Evolutionary conservation across 2,329 filamentous ascomycete genomes (phyloP), one percentile per base, ranked within the genome.

Genomic region (Hypoxylon sp.): DNA sequence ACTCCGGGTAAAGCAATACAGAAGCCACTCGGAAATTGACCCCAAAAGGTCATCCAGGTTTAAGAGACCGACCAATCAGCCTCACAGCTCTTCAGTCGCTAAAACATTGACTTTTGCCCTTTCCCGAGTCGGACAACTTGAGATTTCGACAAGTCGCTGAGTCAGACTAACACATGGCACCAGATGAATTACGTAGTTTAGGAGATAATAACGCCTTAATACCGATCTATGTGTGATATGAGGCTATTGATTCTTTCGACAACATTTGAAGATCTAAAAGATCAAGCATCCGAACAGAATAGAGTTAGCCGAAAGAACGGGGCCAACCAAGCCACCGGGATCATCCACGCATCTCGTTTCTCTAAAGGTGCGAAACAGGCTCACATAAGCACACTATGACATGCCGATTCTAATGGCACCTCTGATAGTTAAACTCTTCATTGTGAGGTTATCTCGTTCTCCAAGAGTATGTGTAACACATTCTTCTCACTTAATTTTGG

Each of bases 1-100:
- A 52, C 63, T 67, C 67, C 67, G 67, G 67, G 46, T 64, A 69
- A 67, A 67, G 60, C 60, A 67, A 32, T 59, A 54, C 29, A 66
- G 51, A 66, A 47, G 51, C 59, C 51, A 63, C 53, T 63, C 43
- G 58, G 63, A 67, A 61, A 60, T 58, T 69, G 46, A n/a, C 45
- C 67, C 47, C 32, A 54, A 63, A 51, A 19, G 50, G 53, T 23
- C 57, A 54, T 56, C 30, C 45, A 50, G 19, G 52, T 61, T 59
- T 29, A 21, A 23, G 52, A 11, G 6, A 23, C 23, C 34, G 21
- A 8, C 66, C 63, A 69, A 69, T 67, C 32, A 62, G 45, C 47
- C n/a, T 23, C 6, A 16, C 14, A 23, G 9, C 14, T 46, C 30
- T 19, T 30, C 29, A 7, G 9, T 46, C 56, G 27, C 43, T 52